phyloP scores from a whole-genome alignment of 2,329 filamentous ascomycete genomes.

The Aspergillus puulaauensis region DNA sequence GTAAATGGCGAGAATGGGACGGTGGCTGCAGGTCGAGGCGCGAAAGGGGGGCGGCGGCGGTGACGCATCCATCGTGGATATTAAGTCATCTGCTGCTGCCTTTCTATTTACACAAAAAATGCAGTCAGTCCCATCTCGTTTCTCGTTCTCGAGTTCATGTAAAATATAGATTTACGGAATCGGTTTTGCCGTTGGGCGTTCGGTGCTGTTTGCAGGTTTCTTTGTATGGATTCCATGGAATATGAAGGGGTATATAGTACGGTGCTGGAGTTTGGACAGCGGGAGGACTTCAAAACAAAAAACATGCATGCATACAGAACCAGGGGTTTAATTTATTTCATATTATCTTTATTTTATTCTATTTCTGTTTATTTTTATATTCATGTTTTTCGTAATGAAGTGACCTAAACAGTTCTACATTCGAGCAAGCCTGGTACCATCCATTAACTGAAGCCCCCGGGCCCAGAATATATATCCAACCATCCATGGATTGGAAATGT shows the following conservation, averaged over 20 bases:
- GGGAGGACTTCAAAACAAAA: not conserved
- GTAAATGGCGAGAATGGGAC: constrained; percentile 47
- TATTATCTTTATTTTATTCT: not conserved
- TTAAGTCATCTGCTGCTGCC: too few species aligned
- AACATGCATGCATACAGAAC: not conserved
- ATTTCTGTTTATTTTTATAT: not conserved
- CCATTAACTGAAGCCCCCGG: too few species aligned
- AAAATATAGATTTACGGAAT: constrained; percentile 2
- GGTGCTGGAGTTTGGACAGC: not conserved
- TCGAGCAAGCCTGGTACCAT: too few species aligned
- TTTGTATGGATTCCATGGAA: not conserved
- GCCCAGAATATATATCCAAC: too few species aligned
- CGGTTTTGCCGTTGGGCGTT: not conserved
- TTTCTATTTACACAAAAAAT: not conserved
- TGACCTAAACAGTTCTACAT: too few species aligned
- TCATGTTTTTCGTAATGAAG: too few species aligned
- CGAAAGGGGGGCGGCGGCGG: constrained; percentile 34
- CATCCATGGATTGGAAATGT: too few species aligned
- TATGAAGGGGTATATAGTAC: not conserved
- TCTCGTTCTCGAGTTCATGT: not conserved
- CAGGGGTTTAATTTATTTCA: not conserved
- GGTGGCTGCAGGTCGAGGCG: constrained; percentile 16
- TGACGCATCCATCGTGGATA: not conserved
- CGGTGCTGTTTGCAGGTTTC: not conserved
- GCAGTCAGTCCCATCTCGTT: not conserved